These are phyloP conservation scores for Meripilus lineatus DNA, from an alignment of 1,284 basidiomycete species.

Conservation along the genomic window DNA sequence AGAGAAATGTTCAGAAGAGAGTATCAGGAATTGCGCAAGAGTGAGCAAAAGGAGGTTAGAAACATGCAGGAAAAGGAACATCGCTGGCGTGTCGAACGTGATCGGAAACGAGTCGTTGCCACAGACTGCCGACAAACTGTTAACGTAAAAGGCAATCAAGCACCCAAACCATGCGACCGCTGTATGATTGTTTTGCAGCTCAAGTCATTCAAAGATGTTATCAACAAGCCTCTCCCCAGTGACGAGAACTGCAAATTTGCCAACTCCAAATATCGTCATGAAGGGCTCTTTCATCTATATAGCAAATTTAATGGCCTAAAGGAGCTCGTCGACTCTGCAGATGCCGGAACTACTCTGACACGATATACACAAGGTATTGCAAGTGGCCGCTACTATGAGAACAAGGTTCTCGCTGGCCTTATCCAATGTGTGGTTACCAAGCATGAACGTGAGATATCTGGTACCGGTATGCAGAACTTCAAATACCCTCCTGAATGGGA, in stretches of 20 bases:
- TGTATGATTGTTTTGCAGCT: background rate
- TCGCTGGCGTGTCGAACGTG: conserved; percentile 1
- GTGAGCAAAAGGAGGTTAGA: background rate
- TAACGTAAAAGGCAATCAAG: background rate
- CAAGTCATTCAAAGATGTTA: background rate
- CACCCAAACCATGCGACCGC: background rate
- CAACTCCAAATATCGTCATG: background rate
- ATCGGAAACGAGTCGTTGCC: background rate
- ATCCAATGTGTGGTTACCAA: conserved; percentile 25
- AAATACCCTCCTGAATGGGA: conserved; percentile 25
- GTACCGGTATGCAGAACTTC: conserved; percentile 35
- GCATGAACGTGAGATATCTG: conserved; percentile 22
- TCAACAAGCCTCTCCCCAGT: background rate
- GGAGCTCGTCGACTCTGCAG: background rate
- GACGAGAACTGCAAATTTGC: conserved; percentile 2
- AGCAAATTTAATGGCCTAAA: background rate
- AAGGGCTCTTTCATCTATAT: background rate
- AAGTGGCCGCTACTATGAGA: conserved; percentile 7
- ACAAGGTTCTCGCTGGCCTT: conserved; percentile 26
- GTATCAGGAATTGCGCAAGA: background rate
- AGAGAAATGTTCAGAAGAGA: background rate
- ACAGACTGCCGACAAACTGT: background rate
- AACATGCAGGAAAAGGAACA: background rate
- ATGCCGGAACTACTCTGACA: too few species aligned
- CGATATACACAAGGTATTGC: conserved; percentile 7